Evolutionary conservation across 352 stramenopile genomes (phyloP), one percentile per base, ranked within the genome.

Genomic region (Pythium rishiriense): DNA sequence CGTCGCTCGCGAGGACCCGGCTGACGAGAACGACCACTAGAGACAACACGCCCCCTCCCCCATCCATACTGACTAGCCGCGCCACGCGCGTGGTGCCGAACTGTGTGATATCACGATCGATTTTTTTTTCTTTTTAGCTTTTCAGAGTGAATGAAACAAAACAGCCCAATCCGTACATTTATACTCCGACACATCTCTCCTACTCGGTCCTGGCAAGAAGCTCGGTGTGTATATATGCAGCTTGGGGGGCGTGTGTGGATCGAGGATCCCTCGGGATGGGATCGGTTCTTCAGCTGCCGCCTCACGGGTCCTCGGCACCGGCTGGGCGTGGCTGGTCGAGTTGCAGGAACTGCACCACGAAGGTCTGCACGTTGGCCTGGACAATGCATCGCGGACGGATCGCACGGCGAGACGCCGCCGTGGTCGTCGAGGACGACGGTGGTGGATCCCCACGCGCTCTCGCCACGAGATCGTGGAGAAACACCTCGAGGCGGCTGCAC

Each of bases 1-100:
- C 53, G 80, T 80, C n/a, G 47, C 39, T 19, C 22, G 29, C 28
- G 35, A 42, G 37, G 6, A 43, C 35, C 26, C 49, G 21, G 22
- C 53, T 4, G 47, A 55, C 14, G 17, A 45, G 21, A 26, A 25
- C 21, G 19, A 63, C 24, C 49, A 56, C 28, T 42, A 56, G 31
- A 43, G n/a, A n/a, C n/a, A n/a, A n/a, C n/a, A n/a, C n/a, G n/a
- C n/a, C n/a, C n/a, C n/a, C n/a, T n/a, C n/a, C n/a, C n/a, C 28
- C 8, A 19, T 39, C 33, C 37, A 21, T 43, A 43, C 37, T n/a
- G 14, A 6, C n/a, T 43, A 21, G 14, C 19, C 7, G 6, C 14
- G n/a, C 9, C 6, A 42, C 5, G 37, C 19, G 14, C 1, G 9
- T 4, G 37, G 37, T 43, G 37, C 14, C 12, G 37, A 17, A 43